phyloP scores from a whole-genome alignment of 2,329 filamentous ascomycete species.

The Penicillium sp. region DNA sequence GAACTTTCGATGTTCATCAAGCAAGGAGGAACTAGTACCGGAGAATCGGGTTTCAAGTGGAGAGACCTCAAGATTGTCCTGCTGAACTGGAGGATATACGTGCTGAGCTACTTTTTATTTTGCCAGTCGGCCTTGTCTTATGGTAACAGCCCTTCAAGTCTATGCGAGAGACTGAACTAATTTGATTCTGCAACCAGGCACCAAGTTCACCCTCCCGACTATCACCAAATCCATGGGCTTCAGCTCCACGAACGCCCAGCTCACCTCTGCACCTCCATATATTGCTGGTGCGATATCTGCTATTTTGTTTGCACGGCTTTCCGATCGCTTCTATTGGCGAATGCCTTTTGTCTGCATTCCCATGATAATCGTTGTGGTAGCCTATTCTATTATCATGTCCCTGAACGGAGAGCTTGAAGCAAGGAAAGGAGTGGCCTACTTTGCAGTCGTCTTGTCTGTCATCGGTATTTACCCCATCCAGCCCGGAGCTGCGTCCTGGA shows the following conservation, averaged over 20 bases:
- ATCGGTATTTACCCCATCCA: slow-evolving; percentile 27
- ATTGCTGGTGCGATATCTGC: slow-evolving; percentile 25
- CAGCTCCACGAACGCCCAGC: slow-evolving; percentile 32
- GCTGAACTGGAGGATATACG: slow-evolving; percentile 38
- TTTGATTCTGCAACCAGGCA: slow-evolving; percentile 31
- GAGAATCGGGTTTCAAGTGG: slow-evolving; percentile 18
- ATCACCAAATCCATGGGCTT: slow-evolving; percentile 40
- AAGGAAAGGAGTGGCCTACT: slow-evolving; percentile 20
- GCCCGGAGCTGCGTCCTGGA: slow-evolving; percentile 24
- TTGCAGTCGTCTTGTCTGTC: slow-evolving; percentile 21
- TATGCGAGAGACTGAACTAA: slow-evolving; percentile 11
- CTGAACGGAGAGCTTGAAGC: slow-evolving; percentile 18
- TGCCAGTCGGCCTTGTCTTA: slow-evolving; percentile 21
- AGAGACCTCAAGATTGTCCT: slow-evolving; percentile 35
- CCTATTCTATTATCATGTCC: slow-evolving; percentile 20
- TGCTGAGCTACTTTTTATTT: slow-evolving; percentile 30
- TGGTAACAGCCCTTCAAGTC: slow-evolving; percentile 13
- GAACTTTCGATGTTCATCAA: slow-evolving; percentile 36
- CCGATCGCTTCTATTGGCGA: slow-evolving; percentile 25
- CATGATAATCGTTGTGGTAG: slow-evolving; percentile 12
- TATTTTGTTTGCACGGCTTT: slow-evolving; percentile 19
- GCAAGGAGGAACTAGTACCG: slow-evolving; percentile 5
- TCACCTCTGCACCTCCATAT: slow-evolving; percentile 27
- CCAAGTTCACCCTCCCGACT: slow-evolving; percentile 35
- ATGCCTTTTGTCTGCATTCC: slow-evolving; percentile 23